These are phyloP conservation scores for Globisporangium paddicum DNA, from an alignment of 352 stramenopile genomes.

Conservation along the genomic window DNA sequence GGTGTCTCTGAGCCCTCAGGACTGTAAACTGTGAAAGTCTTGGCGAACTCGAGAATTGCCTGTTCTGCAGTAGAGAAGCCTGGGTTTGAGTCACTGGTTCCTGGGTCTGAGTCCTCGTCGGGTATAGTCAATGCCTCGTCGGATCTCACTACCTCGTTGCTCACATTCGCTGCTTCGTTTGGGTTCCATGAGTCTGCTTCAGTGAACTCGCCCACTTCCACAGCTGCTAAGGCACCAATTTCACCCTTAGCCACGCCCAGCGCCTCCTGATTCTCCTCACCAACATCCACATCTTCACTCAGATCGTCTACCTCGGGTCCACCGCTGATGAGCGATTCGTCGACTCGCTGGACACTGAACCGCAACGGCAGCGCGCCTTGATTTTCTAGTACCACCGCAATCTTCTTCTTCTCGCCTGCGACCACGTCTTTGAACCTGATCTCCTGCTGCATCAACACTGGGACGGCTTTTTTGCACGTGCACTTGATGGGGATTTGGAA, in stretches of 20 bases:
- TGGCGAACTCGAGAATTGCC: conserved; percentile 23
- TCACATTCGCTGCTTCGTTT: neutral
- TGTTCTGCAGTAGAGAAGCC: conserved; percentile 28
- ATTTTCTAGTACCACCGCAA: conserved; percentile 62
- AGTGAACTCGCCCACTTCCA: no score
- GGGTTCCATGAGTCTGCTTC: neutral
- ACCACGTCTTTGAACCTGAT: conserved; percentile 73
- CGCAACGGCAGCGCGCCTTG: conserved; percentile 57
- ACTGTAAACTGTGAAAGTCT: conserved; percentile 29
- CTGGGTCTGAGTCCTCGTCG: neutral
- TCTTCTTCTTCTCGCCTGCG: conserved; percentile 63
- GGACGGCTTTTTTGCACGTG: conserved; percentile 77
- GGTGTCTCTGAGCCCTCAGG: conserved; percentile 33
- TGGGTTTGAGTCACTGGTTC: neutral
- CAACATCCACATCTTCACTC: neutral
- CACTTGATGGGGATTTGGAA: conserved; percentile 79
- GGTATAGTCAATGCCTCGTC: neutral
- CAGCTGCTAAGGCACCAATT: neutral
- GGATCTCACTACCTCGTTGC: neutral
- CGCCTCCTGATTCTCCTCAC: neutral
- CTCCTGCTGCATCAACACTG: conserved; percentile 31
- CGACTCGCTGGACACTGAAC: conserved; percentile 25
- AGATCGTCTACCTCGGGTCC: conserved; percentile 11
- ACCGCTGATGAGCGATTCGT: neutral
- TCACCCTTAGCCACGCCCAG: neutral